Conservation (phyloP, 176 grass and related monocot genomes). For the Avena eriantha region DNA sequence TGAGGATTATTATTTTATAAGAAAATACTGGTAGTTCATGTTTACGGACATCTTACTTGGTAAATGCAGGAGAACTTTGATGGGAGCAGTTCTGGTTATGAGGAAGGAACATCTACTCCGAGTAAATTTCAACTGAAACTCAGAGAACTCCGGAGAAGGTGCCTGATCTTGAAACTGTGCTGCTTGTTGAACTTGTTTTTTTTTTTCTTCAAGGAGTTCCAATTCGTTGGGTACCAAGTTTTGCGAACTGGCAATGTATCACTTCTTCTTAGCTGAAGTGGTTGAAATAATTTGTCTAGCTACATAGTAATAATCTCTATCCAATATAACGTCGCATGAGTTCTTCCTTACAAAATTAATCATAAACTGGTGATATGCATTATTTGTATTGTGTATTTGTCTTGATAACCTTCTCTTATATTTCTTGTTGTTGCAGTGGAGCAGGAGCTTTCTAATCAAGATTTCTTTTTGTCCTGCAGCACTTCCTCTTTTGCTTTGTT, state of each 20-base stretch:
- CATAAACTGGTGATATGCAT: neutral
- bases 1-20: neutral
- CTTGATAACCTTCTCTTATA: neutral
- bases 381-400: neutral
- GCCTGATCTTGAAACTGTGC: conserved; percentile 10
- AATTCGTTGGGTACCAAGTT: neutral
- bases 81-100: conserved; percentile 45
- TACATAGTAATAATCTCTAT: neutral
- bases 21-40: neutral
- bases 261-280: neutral
- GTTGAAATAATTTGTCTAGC: neutral
- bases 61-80: conserved; percentile 60
- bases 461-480: conserved; percentile 51
- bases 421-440: neutral
- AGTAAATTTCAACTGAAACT: conserved; percentile 80
- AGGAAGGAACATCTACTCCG: conserved; percentile 65
- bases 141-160: conserved; percentile 77
- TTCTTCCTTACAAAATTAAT: neutral
- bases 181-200: conserved; percentile 5
- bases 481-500: conserved; percentile 82
- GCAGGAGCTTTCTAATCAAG: conserved; percentile 1
- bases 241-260: neutral
- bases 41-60: conserved; percentile 23
- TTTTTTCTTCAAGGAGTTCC: neutral
- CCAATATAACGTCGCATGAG: neutral